Percentiles rank a stretch among this genome's conserved stretches.
Evolutionary conservation across 257 asterid genomes (phyloP).

Genomic region (Marsdenia floribunda): DNA sequence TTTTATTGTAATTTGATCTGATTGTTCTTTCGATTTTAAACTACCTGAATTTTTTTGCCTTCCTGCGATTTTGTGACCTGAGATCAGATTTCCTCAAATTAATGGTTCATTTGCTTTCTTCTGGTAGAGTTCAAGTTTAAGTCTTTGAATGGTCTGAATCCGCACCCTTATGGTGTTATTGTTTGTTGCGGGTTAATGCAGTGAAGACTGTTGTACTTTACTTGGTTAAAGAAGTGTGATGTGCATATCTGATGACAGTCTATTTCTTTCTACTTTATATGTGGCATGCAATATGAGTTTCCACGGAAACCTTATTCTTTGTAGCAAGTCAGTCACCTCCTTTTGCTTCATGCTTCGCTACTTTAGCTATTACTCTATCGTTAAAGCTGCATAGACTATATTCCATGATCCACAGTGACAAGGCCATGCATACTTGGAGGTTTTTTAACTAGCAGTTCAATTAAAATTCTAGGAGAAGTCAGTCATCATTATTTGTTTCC

Average conservation of each 20-base stretch:
- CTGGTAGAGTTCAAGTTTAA: background rate
- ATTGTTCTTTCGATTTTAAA: background rate
- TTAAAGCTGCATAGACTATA: background rate
- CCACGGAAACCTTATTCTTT: background rate
- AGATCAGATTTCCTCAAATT: background rate
- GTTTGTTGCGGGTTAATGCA: background rate
- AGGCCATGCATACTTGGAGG: background rate
- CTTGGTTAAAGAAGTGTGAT: background rate
- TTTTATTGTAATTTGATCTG: background rate
- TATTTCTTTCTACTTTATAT: background rate
- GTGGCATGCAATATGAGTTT: background rate
- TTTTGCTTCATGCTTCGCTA: background rate
- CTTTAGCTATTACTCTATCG: background rate
- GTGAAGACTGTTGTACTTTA: background rate
- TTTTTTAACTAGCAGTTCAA: background rate
- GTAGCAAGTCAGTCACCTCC: background rate
- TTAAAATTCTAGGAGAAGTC: background rate
- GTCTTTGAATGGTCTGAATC: constrained; percentile 1
- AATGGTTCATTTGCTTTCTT: background rate
- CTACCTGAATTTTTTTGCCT: background rate
- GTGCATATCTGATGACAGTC: background rate
- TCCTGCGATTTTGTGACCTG: background rate
- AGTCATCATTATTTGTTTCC: background rate
- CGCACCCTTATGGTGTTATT: background rate
- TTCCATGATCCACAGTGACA: too few species aligned